Percentiles rank a stretch among this genome's conserved stretches.
Evolutionary conservation across 2,329 filamentous ascomycete species (phyloP).

Genomic region (Alternaria burnsii): DNA sequence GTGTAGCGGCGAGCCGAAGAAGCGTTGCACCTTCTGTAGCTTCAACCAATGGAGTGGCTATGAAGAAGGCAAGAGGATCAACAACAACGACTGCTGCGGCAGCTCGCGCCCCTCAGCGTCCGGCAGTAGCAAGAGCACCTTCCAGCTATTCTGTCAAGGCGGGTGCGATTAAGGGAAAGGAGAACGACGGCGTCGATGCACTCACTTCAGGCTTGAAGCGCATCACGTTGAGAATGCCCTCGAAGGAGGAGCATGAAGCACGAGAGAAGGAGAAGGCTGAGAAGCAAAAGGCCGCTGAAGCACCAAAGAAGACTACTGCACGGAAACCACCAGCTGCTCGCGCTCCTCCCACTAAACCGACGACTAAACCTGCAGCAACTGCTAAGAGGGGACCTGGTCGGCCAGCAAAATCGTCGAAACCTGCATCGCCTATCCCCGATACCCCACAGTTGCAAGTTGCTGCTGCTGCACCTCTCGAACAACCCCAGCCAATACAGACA

Average conservation of each 20-base stretch:
- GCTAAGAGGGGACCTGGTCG: constrained; percentile 40
- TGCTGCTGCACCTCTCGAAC: constrained; percentile 33
- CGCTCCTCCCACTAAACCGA: constrained; percentile 22
- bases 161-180: constrained; percentile 28
- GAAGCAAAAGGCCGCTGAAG: constrained; percentile 49
- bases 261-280: constrained; percentile 58
- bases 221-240: constrained; percentile 67
- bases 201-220: constrained; percentile 63
- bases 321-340: constrained; percentile 34
- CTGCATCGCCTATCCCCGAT: constrained; percentile 43
- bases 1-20: constrained; percentile 50
- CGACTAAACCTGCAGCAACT: constrained; percentile 24
- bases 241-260: constrained; percentile 65
- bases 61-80: constrained; percentile 68
- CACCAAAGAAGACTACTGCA: constrained; percentile 42
- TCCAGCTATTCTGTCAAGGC: constrained; percentile 44
- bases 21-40: constrained; percentile 33
- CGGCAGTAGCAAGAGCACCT: constrained; percentile 55
- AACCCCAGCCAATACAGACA: constrained; percentile 39
- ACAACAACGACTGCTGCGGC: constrained; percentile 51
- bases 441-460: constrained; percentile 32
- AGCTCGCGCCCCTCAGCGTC: constrained; percentile 44
- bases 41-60: constrained; percentile 53
- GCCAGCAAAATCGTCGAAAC: constrained; percentile 34
- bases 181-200: constrained; percentile 56